phyloP scores from a whole-genome alignment of 805 yeast genomes.

The Yarrowia yakushimensis region DNA sequence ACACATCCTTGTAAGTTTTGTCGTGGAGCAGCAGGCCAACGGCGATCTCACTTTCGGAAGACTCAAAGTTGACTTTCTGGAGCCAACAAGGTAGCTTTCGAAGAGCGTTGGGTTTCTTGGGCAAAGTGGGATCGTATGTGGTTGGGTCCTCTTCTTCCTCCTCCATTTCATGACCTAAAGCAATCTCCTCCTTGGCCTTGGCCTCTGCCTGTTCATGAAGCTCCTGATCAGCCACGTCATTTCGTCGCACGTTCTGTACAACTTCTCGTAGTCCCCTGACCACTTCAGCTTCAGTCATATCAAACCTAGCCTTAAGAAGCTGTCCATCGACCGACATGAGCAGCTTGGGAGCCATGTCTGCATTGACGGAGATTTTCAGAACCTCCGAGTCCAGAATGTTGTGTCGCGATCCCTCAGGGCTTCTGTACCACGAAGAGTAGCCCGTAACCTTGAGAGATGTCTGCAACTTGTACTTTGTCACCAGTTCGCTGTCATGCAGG shows the following conservation, averaged over 20 bases:
- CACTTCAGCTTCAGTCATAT: constrained; percentile 37
- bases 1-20: not conserved
- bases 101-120: constrained; percentile 14
- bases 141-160: not conserved
- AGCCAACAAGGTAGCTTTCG: constrained; percentile 35
- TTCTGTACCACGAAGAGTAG: constrained; percentile 36
- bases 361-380: constrained; percentile 30
- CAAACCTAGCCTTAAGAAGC: constrained; percentile 33
- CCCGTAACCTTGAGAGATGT: constrained; percentile 32
- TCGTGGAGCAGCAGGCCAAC: constrained; percentile 27
- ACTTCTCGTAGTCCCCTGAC: constrained; percentile 36
- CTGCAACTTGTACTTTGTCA: constrained; percentile 31
- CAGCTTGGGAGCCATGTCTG: constrained; percentile 35
- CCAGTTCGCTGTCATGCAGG: not conserved
- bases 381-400: constrained; percentile 34
- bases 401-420: constrained; percentile 32
- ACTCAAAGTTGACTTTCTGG: constrained; percentile 33
- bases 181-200: constrained; percentile 11
- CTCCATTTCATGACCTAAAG: not conserved
- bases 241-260: constrained; percentile 19
- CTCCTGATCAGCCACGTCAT: not conserved
- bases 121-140: not conserved
- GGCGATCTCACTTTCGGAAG: constrained; percentile 33
- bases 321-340: constrained; percentile 32
- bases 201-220: not conserved